Conservation (phyloP, 306 rosid species). For the Vigna unguiculata region DNA sequence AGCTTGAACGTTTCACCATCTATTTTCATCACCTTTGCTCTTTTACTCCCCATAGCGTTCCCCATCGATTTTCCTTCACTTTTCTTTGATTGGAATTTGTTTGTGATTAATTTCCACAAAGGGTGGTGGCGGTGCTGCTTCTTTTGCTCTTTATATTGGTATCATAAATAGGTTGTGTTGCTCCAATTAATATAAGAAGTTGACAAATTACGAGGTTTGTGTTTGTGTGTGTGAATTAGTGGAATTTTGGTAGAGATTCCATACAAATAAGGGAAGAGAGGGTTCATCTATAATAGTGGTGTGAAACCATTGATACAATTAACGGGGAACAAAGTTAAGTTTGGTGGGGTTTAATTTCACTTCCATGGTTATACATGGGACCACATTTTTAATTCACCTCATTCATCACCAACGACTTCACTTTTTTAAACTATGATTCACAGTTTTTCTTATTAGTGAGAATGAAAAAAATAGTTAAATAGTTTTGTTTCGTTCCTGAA, state of each 20-base stretch:
- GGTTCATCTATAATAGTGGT: conserved; percentile 24
- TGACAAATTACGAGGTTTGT: conserved; percentile 30
- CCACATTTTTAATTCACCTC: too few relatives aligned
- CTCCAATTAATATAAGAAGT: conserved; percentile 4
- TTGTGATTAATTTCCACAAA: not conserved
- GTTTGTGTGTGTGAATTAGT: conserved; percentile 46
- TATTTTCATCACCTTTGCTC: conserved; percentile 80
- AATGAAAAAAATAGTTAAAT: not conserved
- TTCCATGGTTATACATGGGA: not conserved
- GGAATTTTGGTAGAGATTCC: conserved; percentile 46
- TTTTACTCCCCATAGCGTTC: conserved; percentile 64
- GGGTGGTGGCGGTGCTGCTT: conserved; percentile 6
- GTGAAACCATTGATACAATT: conserved; percentile 33
- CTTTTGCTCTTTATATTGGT: conserved; percentile 27
- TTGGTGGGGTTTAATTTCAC: conserved; percentile 31
- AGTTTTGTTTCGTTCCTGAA: not conserved
- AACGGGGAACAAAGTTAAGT: not conserved
- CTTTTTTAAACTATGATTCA: not conserved
- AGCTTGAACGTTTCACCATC: conserved; percentile 77
- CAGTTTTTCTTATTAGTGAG: not conserved
- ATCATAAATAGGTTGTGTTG: not conserved
- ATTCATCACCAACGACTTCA: too few relatives aligned
- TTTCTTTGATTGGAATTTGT: not conserved
- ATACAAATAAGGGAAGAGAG: not conserved
- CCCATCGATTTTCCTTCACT: conserved; percentile 59